These are phyloP conservation scores for Cyphellophora europaea DNA, from an alignment of 2,329 filamentous ascomycete species.

Conservation along the genomic window DNA sequence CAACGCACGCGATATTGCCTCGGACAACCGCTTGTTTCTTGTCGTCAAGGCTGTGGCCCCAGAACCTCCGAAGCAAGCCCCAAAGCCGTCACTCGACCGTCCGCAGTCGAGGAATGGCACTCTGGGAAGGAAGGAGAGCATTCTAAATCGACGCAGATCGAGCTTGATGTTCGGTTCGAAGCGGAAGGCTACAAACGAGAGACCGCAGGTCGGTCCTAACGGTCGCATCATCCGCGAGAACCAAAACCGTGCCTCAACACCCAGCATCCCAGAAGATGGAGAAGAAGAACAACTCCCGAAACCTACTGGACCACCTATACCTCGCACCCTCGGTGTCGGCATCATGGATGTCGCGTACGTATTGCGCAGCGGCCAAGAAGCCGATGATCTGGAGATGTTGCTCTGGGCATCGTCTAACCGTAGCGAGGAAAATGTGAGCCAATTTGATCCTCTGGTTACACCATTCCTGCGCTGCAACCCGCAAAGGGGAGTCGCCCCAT, in stretches of 20 bases:
- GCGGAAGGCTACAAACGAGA: constrained; percentile 9
- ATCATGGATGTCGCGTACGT: constrained; percentile 66
- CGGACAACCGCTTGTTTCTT: constrained; percentile 60
- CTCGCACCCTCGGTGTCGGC: constrained; percentile 56
- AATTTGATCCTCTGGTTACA: constrained; percentile 35
- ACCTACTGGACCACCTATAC: constrained; percentile 14
- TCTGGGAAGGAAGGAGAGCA: constrained; percentile 13
- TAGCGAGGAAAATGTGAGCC: constrained; percentile 40
- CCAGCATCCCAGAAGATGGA: constrained; percentile 9
- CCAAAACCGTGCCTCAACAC: constrained; percentile 9
- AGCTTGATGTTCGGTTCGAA: constrained; percentile 31
- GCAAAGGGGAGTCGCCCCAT: constrained; percentile 66
- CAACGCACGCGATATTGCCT: constrained; percentile 63
- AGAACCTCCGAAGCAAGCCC: constrained; percentile 31
- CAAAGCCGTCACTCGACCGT: constrained; percentile 6
- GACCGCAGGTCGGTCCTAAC: constrained; percentile 23
- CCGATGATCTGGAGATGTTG: constrained; percentile 50
- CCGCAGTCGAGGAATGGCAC: constrained; percentile 18
- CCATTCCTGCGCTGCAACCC: constrained; percentile 60
- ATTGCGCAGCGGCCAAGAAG: constrained; percentile 61
- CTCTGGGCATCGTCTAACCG: constrained; percentile 62
- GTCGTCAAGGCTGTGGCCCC: constrained; percentile 68
- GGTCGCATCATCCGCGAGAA: constrained; percentile 12
- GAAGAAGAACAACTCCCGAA: constrained; percentile 12
- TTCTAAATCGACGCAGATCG: constrained; percentile 26